Evolutionary conservation across 768 basidiomycete species (phyloP), one percentile per base, ranked within the genome.

Genomic region (Leccinum variicolor): DNA sequence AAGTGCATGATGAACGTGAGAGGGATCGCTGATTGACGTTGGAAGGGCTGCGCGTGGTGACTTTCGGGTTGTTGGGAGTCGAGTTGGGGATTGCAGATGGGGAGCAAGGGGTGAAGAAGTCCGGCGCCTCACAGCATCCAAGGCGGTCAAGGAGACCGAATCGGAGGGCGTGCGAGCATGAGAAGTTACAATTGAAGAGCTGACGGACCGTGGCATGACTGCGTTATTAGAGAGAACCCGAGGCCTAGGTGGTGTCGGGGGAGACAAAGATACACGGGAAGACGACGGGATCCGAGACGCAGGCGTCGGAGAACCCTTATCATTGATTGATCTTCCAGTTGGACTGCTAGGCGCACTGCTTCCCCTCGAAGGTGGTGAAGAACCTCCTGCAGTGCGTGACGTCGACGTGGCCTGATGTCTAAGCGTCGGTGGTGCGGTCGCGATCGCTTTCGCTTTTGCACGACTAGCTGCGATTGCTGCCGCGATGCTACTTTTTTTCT

Each of bases 401-500:
- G 74, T 76, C 50, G 90, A 89, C 9, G 89, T 92, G 6, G 90
- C 89, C 69, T 92, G 90, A 69, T 93, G 92, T 53, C 87, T 81
- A 50, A 91, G 77, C 52, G 82, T 82, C 4, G 92, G 92, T 19
- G 92, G 92, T 9, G 90, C 89, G 31, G 80, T 86, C 3, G 92
- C 90, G 59, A 91, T 91, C 21, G 84, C 87, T 66, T 86, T 92
- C 15, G 91, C 90, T 69, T 92, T 95, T 15, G 89, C 91, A 23
- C 93, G 82, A 68, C 90, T 94, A 21, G 94, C 92, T 41, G 94
- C 94, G 64, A 95, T 90, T 23, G 91, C 85, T 9, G 93, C 90
- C 41, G 90, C 87, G 55, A 94, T 78, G 57, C 90, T 92, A 47
- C 83, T 84, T 72, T 94, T 94, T 75, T 93, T 94, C 53, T 72